Conservation (phyloP, 352 stramenopile genomes). For the Phytophthora tubulina region DNA sequence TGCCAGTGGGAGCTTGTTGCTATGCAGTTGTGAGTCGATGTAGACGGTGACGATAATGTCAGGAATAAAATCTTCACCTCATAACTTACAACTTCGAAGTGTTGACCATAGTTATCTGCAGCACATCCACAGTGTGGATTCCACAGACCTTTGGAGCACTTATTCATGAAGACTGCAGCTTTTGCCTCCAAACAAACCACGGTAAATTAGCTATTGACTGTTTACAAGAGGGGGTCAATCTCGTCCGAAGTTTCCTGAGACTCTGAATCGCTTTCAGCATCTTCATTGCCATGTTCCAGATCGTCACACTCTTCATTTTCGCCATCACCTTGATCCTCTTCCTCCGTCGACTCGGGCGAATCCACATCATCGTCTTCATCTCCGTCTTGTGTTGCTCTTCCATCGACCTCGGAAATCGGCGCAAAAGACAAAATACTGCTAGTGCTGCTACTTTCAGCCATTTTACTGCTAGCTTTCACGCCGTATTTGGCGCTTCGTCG, state of each 20-base stretch:
- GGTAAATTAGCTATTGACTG: neutral
- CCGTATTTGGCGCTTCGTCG: constrained; percentile 21
- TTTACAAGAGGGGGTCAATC: constrained; percentile 17
- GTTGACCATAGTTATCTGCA: too few relatives aligned
- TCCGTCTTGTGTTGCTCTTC: neutral
- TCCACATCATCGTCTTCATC: constrained; percentile 1
- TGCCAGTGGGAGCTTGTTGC: constrained; percentile 9
- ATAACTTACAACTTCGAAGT: too few relatives aligned
- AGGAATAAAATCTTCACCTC: constrained; percentile 27
- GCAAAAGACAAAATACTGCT: constrained; percentile 2
- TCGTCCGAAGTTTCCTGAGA: neutral
- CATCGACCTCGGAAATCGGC: neutral
- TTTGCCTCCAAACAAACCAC: neutral
- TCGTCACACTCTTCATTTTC: neutral
- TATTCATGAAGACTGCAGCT: too few relatives aligned
- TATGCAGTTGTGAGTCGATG: constrained; percentile 9
- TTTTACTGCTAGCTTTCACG: constrained; percentile 8
- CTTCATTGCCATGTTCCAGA: constrained; percentile 7
- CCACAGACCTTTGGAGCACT: too few relatives aligned
- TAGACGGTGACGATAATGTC: constrained; percentile 17
- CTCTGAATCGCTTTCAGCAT: neutral
- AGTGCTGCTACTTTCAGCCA: constrained; percentile 8
- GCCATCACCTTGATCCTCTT: constrained; percentile 1
- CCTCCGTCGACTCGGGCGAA: neutral
- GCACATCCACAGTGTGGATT: too few relatives aligned